Evolutionary conservation across 2,329 filamentous ascomycete species (phyloP), one percentile per base, ranked within the genome.

Genomic region (Biscogniauxia sp.): DNA sequence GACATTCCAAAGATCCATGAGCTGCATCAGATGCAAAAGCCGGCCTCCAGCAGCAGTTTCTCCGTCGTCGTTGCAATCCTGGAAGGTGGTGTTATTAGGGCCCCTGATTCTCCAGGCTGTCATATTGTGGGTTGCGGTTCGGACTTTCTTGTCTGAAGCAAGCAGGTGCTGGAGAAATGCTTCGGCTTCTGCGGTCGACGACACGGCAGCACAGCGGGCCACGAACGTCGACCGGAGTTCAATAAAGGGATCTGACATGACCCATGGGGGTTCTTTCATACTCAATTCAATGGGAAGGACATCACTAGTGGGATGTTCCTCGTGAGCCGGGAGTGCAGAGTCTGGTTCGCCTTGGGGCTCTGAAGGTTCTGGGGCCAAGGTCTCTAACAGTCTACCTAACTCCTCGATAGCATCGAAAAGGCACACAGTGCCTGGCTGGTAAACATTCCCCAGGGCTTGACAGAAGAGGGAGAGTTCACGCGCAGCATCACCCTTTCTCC

Each of bases 1-100:
- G 17, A 90, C 89, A 75, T 96, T 86, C 93, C 93, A 97, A 11
- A 96, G 82, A 71, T 93, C 91, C 91, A 97, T 97, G 63, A 97
- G 78, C 79, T 97, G 93, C 88, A 99, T 89, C 28, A 99, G 79
- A 77, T 96, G 92, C 62, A 98, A 77, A 71, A 99, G 76, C 51
- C 95, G 83, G 0, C 90, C 88, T 0, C 95, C 95, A 0, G 95
- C 95, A 5, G 95, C 95, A 25, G 91, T 91, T 81, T 99, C 95
- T 2, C 95, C 95, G 74, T 99, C 95, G 70, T 99, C 95, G 70
- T 99, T 91, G 72, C 89, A 97, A 76, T 99, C 95, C 75, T 98
- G 93, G 67, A 88, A 92, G 26, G 79, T 78, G 55, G 82, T 83
- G 4, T 80, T 78, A 64, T 76, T 78, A 59, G 79, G 82, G 0